These are phyloP conservation scores for Blastobotrys terrestris DNA, from an alignment of 805 yeast species.

Conservation along the genomic window DNA sequence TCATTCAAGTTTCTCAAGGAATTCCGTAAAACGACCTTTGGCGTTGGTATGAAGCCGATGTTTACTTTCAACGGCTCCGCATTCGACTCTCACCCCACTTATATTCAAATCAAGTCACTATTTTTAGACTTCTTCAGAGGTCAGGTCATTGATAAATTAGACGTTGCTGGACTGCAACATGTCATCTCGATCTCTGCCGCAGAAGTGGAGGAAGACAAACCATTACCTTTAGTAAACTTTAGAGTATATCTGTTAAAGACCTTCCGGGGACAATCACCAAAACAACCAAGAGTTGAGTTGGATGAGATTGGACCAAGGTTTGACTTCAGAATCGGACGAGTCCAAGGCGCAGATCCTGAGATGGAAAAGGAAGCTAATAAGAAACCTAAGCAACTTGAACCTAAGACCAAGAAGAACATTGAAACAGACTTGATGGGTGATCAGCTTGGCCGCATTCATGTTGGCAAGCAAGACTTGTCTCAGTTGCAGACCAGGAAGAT, in stretches of 20 bases:
- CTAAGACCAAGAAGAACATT: slow-evolving; percentile 82
- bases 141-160: slow-evolving; percentile 72
- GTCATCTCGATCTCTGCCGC: slow-evolving; percentile 76
- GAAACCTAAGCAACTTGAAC: slow-evolving; percentile 74
- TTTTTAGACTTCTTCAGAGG: slow-evolving; percentile 88
- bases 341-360: slow-evolving; percentile 75
- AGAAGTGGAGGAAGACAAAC: slow-evolving; percentile 61
- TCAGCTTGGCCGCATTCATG: slow-evolving; percentile 91
- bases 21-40: slow-evolving; percentile 73
- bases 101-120: slow-evolving; percentile 76
- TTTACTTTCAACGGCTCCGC: slow-evolving; percentile 87
- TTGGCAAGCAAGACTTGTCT: slow-evolving; percentile 89
- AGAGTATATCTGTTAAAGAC: slow-evolving; percentile 87
- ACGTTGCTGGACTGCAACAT: slow-evolving; percentile 91
- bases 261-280: slow-evolving; percentile 57
- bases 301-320: slow-evolving; percentile 95
- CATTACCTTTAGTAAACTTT: slow-evolving; percentile 77
- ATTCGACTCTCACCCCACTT: slow-evolving; percentile 84
- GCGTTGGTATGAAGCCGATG: slow-evolving; percentile 90
- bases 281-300: slow-evolving; percentile 87
- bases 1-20: slow-evolving; percentile 68
- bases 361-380: slow-evolving; percentile 83
- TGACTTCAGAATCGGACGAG: slow-evolving; percentile 87
- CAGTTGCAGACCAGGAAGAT: slow-evolving; percentile 94
- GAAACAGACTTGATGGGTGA: slow-evolving; percentile 89